phyloP scores from a whole-genome alignment of 208 protist genomes.

The Tetramitus jugosus region DNA sequence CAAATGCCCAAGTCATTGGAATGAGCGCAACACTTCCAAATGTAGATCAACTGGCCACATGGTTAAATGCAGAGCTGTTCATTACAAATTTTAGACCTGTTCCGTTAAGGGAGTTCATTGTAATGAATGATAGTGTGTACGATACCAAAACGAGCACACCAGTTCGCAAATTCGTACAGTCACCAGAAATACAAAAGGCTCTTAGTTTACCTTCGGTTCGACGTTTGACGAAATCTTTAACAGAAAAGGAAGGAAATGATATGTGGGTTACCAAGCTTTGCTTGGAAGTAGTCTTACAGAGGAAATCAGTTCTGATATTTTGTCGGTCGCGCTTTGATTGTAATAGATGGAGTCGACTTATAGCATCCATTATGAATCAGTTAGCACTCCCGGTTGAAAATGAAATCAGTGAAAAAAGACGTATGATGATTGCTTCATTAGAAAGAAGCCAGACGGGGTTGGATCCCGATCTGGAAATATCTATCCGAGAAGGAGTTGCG shows the following conservation, averaged over 20 bases:
- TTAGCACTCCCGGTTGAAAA: too few species aligned
- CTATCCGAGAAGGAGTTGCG: constrained; percentile 31
- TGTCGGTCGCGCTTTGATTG: too few species aligned
- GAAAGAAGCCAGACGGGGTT: constrained; percentile 29
- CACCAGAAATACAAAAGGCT: background rate
- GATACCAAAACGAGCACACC: too few species aligned
- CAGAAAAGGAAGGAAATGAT: background rate
- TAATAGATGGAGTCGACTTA: too few species aligned
- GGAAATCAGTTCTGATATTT: too few species aligned
- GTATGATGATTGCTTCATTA: too few species aligned
- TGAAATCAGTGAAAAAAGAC: too few species aligned
- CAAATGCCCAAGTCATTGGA: constrained; percentile 44
- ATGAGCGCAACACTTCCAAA: constrained; percentile 54
- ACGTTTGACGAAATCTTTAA: background rate
- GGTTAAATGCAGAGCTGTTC: constrained; percentile 38
- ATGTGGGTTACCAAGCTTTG: background rate
- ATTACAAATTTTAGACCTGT: constrained; percentile 38
- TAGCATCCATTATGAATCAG: too few species aligned
- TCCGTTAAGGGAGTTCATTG: constrained; percentile 24
- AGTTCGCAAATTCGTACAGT: background rate
- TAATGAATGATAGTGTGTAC: background rate
- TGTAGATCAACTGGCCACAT: constrained; percentile 33
- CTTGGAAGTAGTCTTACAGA: too few species aligned
- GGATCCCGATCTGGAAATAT: constrained; percentile 25
- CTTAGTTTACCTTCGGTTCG: background rate